Evolutionary conservation across 2,329 filamentous ascomycete species (phyloP).

Genomic region (Fusarium scirpi): DNA sequence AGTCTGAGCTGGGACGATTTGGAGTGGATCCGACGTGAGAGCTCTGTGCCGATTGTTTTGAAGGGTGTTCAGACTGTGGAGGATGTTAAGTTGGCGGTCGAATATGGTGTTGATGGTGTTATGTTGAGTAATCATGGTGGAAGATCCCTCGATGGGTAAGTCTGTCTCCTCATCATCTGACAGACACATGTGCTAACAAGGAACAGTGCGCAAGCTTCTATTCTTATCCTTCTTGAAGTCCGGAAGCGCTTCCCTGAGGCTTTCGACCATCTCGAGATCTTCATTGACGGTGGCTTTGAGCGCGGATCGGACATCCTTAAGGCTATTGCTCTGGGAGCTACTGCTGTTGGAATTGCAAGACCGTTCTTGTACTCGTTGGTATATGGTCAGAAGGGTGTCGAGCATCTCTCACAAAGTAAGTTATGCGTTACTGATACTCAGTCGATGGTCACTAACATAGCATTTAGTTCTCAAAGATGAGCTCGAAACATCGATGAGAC

Average conservation of each 20-base stretch:
- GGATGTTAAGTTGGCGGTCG: slow-evolving; percentile 63
- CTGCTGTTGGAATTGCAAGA: slow-evolving; percentile 65
- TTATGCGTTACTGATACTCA: slow-evolving; percentile 17
- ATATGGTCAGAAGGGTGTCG: slow-evolving; percentile 66
- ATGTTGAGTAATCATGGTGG: slow-evolving; percentile 70
- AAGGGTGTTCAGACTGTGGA: slow-evolving; percentile 69
- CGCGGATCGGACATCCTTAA: slow-evolving; percentile 68
- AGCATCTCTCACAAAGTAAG: slow-evolving; percentile 67
- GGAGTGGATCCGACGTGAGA: slow-evolving; percentile 61
- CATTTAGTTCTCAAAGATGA: slow-evolving; percentile 48
- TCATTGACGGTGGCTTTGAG: slow-evolving; percentile 65
- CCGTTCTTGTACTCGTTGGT: slow-evolving; percentile 65
- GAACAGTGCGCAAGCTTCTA: slow-evolving; percentile 55
- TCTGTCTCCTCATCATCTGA: rapidly evolving
- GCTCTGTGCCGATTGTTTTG: slow-evolving; percentile 63
- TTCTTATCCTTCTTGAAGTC: slow-evolving; percentile 65
- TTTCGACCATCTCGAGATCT: slow-evolving; percentile 63
- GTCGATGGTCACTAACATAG: too few species aligned
- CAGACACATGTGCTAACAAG: background rate
- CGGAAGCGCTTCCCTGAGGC: slow-evolving; percentile 62
- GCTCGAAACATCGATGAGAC: slow-evolving; percentile 48
- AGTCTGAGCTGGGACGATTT: slow-evolving; percentile 65
- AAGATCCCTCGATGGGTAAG: slow-evolving; percentile 63
- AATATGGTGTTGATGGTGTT: slow-evolving; percentile 65
- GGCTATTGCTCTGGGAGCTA: slow-evolving; percentile 64